Evolutionary conservation across 331 rosid species (phyloP).

Genomic region (Quercus phellos): DNA sequence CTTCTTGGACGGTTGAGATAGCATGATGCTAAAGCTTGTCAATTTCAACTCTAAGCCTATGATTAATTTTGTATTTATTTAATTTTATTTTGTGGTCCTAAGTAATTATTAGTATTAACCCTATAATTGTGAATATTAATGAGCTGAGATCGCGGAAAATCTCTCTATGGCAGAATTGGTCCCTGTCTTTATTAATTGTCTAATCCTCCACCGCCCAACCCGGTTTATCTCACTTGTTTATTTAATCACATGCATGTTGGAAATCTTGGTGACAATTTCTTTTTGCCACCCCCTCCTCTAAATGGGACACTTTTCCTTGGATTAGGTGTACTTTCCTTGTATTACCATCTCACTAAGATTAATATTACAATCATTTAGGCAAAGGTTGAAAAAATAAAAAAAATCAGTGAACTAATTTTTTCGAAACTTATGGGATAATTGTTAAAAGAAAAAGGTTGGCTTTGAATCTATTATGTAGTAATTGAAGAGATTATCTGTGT

Average conservation of each 20-base stretch:
- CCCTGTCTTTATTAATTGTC: slow-evolving; percentile 20
- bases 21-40: slow-evolving; percentile 2
- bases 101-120: not conserved
- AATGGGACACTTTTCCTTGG: not conserved
- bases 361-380: no score
- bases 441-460: no score
- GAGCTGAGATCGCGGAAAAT: slow-evolving; percentile 35
- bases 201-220: slow-evolving; percentile 30
- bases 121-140: slow-evolving; percentile 6
- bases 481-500: no score
- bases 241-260: slow-evolving; percentile 29
- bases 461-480: no score
- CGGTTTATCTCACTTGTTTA: slow-evolving; percentile 10
- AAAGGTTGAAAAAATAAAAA: no score
- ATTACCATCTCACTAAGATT: not conserved
- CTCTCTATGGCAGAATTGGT: slow-evolving; percentile 3
- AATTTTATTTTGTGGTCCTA: not conserved
- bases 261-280: slow-evolving; percentile 22
- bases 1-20: slow-evolving; percentile 49
- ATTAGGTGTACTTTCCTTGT: not conserved
- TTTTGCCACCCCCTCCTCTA: not conserved
- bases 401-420: no score
- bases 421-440: no score
- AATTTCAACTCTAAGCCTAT: not conserved
- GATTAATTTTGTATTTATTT: not conserved